These are phyloP conservation scores for Begonia masoniana DNA, from an alignment of 306 rosid genomes.

Conservation along the genomic window DNA sequence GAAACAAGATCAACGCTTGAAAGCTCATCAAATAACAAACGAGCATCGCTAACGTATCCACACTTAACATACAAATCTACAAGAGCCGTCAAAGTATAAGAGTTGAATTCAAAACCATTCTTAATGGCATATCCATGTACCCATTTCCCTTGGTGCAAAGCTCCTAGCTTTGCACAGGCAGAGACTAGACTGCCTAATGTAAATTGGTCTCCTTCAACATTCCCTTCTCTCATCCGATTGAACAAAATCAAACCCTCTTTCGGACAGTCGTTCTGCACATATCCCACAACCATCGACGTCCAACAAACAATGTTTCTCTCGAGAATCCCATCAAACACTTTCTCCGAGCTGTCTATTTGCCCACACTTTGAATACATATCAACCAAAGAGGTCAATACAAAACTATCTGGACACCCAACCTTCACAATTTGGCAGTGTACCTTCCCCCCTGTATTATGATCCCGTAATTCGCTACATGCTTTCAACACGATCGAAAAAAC, in stretches of 20 bases:
- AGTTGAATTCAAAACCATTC: constrained; percentile 28
- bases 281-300: constrained; percentile 64
- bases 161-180: constrained; percentile 38
- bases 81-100: constrained; percentile 32
- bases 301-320: constrained; percentile 44
- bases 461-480: constrained; percentile 40
- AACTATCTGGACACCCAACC: constrained; percentile 25
- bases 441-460: constrained; percentile 20
- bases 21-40: constrained; percentile 38
- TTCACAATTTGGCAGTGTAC: constrained; percentile 44
- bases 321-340: constrained; percentile 36
- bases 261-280: constrained; percentile 53
- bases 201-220: constrained; percentile 32
- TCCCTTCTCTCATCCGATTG: constrained; percentile 51
- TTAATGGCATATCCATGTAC: constrained; percentile 48
- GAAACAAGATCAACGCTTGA: constrained; percentile 33
- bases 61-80: constrained; percentile 61
- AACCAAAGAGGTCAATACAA: constrained; percentile 38
- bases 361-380: constrained; percentile 48
- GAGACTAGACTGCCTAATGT: constrained; percentile 40
- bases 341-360: constrained; percentile 13
- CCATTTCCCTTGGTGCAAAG: constrained; percentile 66
- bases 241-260: constrained; percentile 38
- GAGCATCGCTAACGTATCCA: constrained; percentile 43
- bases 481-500: constrained; percentile 46